Evolutionary conservation across 2,329 filamentous ascomycete species (phyloP), one percentile per base, ranked within the genome.

Genomic region (Capronia coronata): DNA sequence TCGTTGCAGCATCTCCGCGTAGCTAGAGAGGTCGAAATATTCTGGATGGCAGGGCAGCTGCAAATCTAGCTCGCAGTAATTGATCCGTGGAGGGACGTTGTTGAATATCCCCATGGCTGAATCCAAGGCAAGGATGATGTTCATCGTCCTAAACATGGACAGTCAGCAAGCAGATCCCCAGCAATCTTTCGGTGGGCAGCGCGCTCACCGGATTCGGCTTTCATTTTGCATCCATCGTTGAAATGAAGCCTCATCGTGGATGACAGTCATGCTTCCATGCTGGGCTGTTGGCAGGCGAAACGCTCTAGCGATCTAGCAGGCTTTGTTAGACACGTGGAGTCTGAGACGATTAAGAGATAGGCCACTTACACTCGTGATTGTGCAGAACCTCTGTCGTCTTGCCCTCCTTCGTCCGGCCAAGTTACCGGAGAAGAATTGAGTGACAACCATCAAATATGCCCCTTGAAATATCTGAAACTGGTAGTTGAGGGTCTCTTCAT

Each of bases 391-490:
- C 35, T 61, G 65, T 54, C 72, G 69, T 61, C 71, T 67, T 2
- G 64, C 67, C n/a, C 71, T 65, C 52, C 67, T 68, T n/a, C 66
- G 63, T 1, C 68, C 65, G 2, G 61, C 52, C 9, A 60, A 62
- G 50, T 61, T 68, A 6, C 71, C 71, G 3, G 68, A 66, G 69
- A 71, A 73, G 51, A 71, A 73, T 47, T 74, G 71, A 2, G 64
- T 62, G 29, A 69, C 56, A 0, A 67, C 60, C 42, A 71, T 69
- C 22, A 73, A 52, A 44, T 71, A 67, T 1, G 67, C 70, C 9
- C 68, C 70, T 51, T 71, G 70, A 18, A 73, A 62, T 30, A 66
- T 63, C 47, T 70, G 65, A 25, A 73, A 70, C 14, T 62, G 64
- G 21, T 56, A 51, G 65, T 65, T 68, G 19, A 64, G 61, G 3